A percentile compares a stretch with the other conserved stretches of the same genome.
These are phyloP conservation scores for Ascoidea asiatica DNA, from an alignment of 805 yeast species.

Conservation along the genomic window DNA sequence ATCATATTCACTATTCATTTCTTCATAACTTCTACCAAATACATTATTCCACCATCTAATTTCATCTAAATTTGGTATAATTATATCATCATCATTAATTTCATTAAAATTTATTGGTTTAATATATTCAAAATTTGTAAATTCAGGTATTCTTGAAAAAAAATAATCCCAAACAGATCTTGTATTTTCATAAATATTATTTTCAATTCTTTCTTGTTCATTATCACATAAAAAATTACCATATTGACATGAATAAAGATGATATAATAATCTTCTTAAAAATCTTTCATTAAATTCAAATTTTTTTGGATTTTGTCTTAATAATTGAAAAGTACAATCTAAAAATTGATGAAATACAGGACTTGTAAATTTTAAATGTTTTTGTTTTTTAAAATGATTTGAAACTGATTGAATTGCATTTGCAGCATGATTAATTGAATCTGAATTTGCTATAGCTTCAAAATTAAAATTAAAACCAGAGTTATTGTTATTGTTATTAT, in stretches of 20 bases:
- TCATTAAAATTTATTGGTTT: conserved; percentile 2
- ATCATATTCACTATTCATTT: conserved; percentile 29
- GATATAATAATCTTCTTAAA: conserved; percentile 72
- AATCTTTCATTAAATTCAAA: conserved; percentile 89
- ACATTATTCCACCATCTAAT: conserved; percentile 86
- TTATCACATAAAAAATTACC: conserved; percentile 76
- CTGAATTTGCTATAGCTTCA: conserved; percentile 8
- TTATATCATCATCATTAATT: conserved; percentile 20
- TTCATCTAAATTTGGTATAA: conserved; percentile 45
- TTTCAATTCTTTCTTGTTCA: conserved; percentile 47
- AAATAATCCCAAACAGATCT: conserved; percentile 92
- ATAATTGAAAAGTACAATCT: conserved; percentile 76
- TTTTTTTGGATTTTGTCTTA: conserved; percentile 50
- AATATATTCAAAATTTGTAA: conserved; percentile 36
- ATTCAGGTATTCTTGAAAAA: conserved; percentile 58
- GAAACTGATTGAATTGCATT: conserved; percentile 35
- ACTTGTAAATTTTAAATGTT: conserved; percentile 49
- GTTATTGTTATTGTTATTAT: too few relatives aligned
- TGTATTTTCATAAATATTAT: conserved; percentile 33
- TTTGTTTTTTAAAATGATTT: conserved; percentile 33
- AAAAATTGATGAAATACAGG: conserved; percentile 92
- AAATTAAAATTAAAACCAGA: conserved; percentile 4
- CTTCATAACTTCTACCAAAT: conserved; percentile 63
- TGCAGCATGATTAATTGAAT: conserved; percentile 24
- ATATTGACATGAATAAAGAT: conserved; percentile 85